Evolutionary conservation across 2,329 filamentous ascomycete species (phyloP).

Genomic region (Fusarium oligoseptatum): DNA sequence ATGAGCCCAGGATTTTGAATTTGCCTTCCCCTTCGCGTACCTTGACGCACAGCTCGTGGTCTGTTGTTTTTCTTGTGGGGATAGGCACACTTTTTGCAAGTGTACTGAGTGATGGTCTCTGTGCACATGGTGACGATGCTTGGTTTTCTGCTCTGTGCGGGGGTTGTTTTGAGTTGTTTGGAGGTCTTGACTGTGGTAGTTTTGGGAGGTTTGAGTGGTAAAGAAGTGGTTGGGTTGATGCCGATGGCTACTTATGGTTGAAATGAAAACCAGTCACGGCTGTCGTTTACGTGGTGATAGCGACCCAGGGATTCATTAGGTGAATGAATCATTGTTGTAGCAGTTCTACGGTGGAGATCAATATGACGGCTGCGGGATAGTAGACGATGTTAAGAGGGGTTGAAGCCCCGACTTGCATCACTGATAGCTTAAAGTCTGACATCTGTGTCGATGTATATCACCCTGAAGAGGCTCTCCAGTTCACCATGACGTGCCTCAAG

Average conservation of each 20-base stretch:
- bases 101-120: background rate
- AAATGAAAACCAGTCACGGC: background rate
- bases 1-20: background rate
- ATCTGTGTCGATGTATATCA: background rate
- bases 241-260: background rate
- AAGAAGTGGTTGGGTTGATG: background rate
- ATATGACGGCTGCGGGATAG: no score
- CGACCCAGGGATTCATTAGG: background rate
- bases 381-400: background rate
- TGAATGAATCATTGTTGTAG: background rate
- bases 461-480: background rate
- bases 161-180: no score
- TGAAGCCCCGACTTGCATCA: background rate
- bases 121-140: background rate
- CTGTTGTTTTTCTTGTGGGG: background rate
- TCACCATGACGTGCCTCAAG: accelerated
- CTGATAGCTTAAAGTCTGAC: background rate
- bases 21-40: background rate
- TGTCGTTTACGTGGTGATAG: background rate
- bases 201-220: background rate
- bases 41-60: background rate
- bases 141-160: background rate
- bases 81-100: background rate
- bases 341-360: no score
- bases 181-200: background rate